These are phyloP conservation scores for Capsella bursapastoris DNA, from an alignment of 345 rosid genomes.

Conservation along the genomic window DNA sequence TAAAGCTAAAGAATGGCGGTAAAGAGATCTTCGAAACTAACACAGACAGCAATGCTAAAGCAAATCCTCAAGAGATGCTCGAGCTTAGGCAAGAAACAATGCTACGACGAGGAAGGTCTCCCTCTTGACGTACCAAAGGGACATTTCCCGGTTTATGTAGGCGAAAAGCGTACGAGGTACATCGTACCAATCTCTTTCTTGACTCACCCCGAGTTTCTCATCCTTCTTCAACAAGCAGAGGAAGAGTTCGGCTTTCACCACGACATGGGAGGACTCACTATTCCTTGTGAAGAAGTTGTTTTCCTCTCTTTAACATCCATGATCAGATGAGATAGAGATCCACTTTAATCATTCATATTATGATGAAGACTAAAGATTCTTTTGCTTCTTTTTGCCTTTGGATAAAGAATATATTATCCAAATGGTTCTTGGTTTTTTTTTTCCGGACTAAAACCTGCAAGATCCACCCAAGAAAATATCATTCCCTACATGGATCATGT, in stretches of 20 bases:
- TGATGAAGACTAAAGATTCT: conserved; percentile 30
- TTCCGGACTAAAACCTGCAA: conserved; percentile 38
- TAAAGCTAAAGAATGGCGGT: conserved; percentile 55
- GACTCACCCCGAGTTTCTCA: conserved; percentile 75
- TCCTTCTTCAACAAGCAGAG: conserved; percentile 79
- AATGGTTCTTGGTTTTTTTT: conserved; percentile 22
- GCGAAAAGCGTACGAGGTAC: conserved; percentile 75
- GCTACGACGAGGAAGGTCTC: conserved; percentile 54
- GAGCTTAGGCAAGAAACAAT: conserved; percentile 72
- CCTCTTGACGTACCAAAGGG: conserved; percentile 95
- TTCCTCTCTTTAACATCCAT: conserved; percentile 42
- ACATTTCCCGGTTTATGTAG: conserved; percentile 91
- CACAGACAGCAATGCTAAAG: conserved; percentile 73
- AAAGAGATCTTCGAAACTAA: conserved; percentile 60
- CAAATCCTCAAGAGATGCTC: conserved; percentile 84
- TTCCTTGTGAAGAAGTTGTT: conserved; percentile 92
- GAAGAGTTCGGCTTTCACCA: conserved; percentile 96
- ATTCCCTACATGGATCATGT: conserved; percentile 41
- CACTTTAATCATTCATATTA: neutral
- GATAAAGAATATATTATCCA: conserved; percentile 38
- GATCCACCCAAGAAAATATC: conserved; percentile 25
- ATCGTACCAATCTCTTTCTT: conserved; percentile 87
- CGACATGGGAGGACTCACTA: conserved; percentile 85
- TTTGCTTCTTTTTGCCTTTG: conserved; percentile 37
- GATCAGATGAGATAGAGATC: conserved; percentile 28